Percentiles rank a stretch among this genome's conserved stretches.
These are phyloP conservation scores for Pisolithus sp. DNA, from an alignment of 768 basidiomycete species.

Conservation along the genomic window DNA sequence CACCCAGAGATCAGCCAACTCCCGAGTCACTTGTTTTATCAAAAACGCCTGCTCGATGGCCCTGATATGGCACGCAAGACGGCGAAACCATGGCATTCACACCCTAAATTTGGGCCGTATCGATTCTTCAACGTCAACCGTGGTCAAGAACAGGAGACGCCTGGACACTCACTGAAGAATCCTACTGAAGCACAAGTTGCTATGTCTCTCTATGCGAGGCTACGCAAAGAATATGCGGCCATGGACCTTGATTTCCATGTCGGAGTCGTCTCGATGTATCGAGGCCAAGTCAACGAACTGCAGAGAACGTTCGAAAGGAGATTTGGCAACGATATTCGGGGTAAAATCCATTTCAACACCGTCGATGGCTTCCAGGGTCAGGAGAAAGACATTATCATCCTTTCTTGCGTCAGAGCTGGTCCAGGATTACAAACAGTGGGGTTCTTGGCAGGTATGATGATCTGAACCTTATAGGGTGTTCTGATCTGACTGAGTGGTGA, in stretches of 20 bases:
- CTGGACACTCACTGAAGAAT: constrained; percentile 73
- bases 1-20: constrained; percentile 91
- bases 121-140: constrained; percentile 77
- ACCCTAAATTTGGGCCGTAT: constrained; percentile 76
- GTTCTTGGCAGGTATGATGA: constrained; percentile 67
- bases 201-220: constrained; percentile 65
- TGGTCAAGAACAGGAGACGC: constrained; percentile 52
- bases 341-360: constrained; percentile 87
- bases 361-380: constrained; percentile 99
- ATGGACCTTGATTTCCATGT: constrained; percentile 50
- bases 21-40: constrained; percentile 86
- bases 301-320: constrained; percentile 58
- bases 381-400: constrained; percentile 96
- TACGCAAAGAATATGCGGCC: constrained; percentile 58
- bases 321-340: constrained; percentile 66
- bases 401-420: constrained; percentile 94
- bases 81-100: constrained; percentile 75
- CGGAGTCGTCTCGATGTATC: constrained; percentile 90
- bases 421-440: constrained; percentile 78
- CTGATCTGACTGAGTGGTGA: constrained; percentile 1
- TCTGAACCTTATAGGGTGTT: not conserved
- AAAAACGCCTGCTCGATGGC: constrained; percentile 73
- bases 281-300: constrained; percentile 78
- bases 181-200: constrained; percentile 67
- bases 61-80: constrained; percentile 85